These are phyloP conservation scores for Yamadazyma oceani DNA, from an alignment of 1,139 yeast genomes.

Conservation along the genomic window DNA sequence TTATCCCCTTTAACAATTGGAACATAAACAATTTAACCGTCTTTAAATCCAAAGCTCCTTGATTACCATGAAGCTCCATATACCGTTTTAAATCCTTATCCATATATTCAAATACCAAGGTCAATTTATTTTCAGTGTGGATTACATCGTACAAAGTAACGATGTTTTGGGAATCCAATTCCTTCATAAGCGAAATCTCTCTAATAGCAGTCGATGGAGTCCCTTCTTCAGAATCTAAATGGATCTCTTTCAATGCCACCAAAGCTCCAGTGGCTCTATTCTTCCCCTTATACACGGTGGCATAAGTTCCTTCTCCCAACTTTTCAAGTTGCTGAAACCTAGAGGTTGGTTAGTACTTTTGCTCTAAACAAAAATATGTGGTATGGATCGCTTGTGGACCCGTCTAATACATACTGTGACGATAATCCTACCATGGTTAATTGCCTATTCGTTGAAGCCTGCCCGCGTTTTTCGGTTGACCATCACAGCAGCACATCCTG, in stretches of 20 bases:
- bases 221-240: constrained; percentile 94
- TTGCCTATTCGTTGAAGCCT: background rate
- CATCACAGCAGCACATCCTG: background rate
- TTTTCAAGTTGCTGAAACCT: constrained; percentile 70
- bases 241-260: constrained; percentile 93
- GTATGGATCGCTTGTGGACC: background rate
- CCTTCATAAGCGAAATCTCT: constrained; percentile 95
- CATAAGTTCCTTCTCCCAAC: constrained; percentile 97
- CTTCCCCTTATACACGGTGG: constrained; percentile 95
- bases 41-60: constrained; percentile 76
- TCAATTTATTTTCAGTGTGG: constrained; percentile 93
- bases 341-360: constrained; percentile 1
- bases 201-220: constrained; percentile 98
- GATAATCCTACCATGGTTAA: constrained; percentile 25
- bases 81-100: constrained; percentile 91
- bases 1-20: constrained; percentile 85
- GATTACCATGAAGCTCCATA: constrained; percentile 86
- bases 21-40: constrained; percentile 90
- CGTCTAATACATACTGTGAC: constrained; percentile 27
- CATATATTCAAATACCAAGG: constrained; percentile 90
- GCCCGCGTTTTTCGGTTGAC: background rate
- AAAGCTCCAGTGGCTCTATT: constrained; percentile 88
- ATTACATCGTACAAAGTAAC: constrained; percentile 93
- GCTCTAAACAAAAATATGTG: too few species aligned
- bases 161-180: constrained; percentile 89